These are phyloP conservation scores for Pythium coloratum DNA, from an alignment of 352 stramenopile genomes.

Conservation along the genomic window DNA sequence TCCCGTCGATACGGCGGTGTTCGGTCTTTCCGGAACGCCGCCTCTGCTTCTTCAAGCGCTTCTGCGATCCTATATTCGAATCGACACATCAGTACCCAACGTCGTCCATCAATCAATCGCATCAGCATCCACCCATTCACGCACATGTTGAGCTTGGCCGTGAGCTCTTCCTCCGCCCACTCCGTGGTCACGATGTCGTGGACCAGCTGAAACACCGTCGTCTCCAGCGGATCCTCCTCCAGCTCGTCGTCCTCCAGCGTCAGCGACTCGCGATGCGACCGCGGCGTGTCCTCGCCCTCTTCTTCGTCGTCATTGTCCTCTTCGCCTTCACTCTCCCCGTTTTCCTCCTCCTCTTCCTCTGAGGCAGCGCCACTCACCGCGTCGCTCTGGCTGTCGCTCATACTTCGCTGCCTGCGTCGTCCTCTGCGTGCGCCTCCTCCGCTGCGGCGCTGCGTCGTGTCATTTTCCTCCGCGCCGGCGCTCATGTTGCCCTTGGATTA, in stretches of 20 bases:
- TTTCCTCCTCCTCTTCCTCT: constrained; percentile 18
- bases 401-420: background rate
- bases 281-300: constrained; percentile 1
- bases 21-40: constrained; percentile 71
- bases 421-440: background rate
- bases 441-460: constrained; percentile 1
- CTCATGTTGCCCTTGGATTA: background rate
- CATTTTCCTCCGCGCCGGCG: background rate
- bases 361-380: constrained; percentile 2
- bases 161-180: constrained; percentile 63
- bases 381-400: constrained; percentile 9
- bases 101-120: constrained; percentile 9
- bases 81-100: background rate
- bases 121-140: constrained; percentile 16
- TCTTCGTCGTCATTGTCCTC: constrained; percentile 13
- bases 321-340: constrained; percentile 8
- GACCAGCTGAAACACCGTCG: constrained; percentile 57
- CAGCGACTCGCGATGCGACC: constrained; percentile 29
- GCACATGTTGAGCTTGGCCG: constrained; percentile 76
- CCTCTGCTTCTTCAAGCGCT: constrained; percentile 75
- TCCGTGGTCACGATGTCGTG: constrained; percentile 59
- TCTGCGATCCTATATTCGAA: constrained; percentile 57
- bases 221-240: constrained; percentile 62
- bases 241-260: constrained; percentile 33
- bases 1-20: constrained; percentile 72